Percentiles rank a stretch among this genome's conserved stretches.
Conservation (phyloP, 257 asterid genomes). For the Rubia yunnanensis region DNA sequence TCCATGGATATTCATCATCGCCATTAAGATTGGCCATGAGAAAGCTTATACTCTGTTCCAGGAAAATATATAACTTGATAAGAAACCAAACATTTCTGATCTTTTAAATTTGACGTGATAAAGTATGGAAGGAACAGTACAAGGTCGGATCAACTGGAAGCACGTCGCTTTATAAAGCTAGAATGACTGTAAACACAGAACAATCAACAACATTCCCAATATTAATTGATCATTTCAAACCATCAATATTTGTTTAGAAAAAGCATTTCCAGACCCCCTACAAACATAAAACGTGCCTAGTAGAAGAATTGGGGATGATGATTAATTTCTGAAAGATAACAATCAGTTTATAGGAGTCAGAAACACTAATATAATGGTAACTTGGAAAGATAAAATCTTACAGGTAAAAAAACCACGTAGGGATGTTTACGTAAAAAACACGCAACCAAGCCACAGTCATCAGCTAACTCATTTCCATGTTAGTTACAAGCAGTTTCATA, state of each 20-base stretch:
- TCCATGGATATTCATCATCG: conserved; percentile 44
- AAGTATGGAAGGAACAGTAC: not conserved
- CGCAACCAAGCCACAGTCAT: not conserved
- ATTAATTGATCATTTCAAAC: not conserved
- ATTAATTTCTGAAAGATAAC: not conserved
- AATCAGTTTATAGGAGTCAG: not conserved
- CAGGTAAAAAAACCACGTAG: not conserved
- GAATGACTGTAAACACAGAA: not conserved
- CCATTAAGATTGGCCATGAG: conserved; percentile 41
- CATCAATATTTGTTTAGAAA: not conserved
- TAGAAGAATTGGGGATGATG: not conserved
- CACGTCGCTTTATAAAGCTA: not conserved
- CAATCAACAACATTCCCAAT: conserved; percentile 1
- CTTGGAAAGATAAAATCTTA: not conserved
- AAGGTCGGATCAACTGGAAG: not conserved
- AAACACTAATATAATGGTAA: not conserved
- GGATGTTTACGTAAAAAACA: not conserved
- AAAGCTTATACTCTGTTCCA: conserved; percentile 12
- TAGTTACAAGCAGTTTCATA: not conserved
- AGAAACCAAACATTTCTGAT: not conserved
- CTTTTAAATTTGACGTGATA: not conserved
- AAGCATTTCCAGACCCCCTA: not conserved
- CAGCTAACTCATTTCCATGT: not conserved
- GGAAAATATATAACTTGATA: conserved; percentile 3
- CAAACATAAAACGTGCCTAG: not conserved